Evolutionary conservation across 2,329 filamentous ascomycete genomes (phyloP), one percentile per base, ranked within the genome.

Genomic region (Dactylellina drechsleri): DNA sequence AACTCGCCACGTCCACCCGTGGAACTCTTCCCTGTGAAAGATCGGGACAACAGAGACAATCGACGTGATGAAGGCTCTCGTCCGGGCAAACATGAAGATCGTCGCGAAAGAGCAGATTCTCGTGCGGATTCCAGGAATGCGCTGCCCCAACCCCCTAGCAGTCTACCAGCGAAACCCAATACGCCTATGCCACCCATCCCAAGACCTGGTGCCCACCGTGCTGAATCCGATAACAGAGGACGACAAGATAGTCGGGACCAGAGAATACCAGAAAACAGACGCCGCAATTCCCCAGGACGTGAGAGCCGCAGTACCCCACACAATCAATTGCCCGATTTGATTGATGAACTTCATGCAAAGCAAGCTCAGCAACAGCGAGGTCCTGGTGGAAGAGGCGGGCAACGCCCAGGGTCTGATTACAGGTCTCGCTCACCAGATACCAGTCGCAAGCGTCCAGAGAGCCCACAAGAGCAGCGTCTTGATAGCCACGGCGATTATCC

Each of bases 361-460:
- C 57, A 68, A 28, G 52, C 57, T 2, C 70, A 74, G 28, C 57
- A 67, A 56, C 23, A 70, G 52, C 49, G 53, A 49, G 28, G 50
- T 26, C 66, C 57, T 41, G 59, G 62, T 40, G 43, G 57, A 26
- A 43, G 71, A 57, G 36, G 62, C n/a, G 62, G 67, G 43, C 58
- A 59, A 16, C 58, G 76, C 23, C 65, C 58, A 50, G 54, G 78
- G 60, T 70, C 64, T 56, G 49, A 77, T 65, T 43, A 77, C 73
- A 41, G 74, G 66, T 75, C 66, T n/a, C 52, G 77, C 66, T 62
- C 77, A 50, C 52, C 66, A 50, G 62, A 76, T 61, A 10, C 72
- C 50, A 60, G 73, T 45, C 71, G 77, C 36, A 77, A 78, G 10
- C 66, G 72, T 36, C 66, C 78, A 41, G 75, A 78, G 13, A 64